Percentiles rank a stretch among this genome's conserved stretches.
Evolutionary conservation across 495 filamentous ascomycete species (phyloP).

Genomic region (Penicillium arizonense): DNA sequence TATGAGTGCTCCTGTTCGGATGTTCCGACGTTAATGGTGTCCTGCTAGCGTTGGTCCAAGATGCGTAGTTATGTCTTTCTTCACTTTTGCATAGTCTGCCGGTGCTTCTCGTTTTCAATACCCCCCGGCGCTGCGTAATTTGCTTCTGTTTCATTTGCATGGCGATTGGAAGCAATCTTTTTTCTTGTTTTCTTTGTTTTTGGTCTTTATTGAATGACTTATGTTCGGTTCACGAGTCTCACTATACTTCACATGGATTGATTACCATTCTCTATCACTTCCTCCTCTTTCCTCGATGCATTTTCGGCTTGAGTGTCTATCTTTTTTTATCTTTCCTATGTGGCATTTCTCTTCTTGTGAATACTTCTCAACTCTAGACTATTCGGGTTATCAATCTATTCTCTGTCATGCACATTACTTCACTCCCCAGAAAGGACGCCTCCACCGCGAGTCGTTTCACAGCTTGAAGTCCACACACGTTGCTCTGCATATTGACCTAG

Average conservation of each 20-base stretch:
- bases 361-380: neutral
- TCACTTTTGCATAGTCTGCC: constrained; percentile 12
- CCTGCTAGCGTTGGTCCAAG: constrained; percentile 3
- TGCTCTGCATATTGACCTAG: too few relatives aligned
- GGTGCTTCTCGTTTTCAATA: constrained; percentile 22
- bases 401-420: neutral
- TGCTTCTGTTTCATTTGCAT: constrained; percentile 16
- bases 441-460: too few relatives aligned
- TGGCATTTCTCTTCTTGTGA: neutral
- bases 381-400: neutral
- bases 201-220: neutral
- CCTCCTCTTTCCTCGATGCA: neutral
- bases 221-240: constrained; percentile 8
- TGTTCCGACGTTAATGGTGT: constrained; percentile 33
- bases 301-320: neutral
- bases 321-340: constrained; percentile 5
- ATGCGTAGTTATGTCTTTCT: constrained; percentile 15
- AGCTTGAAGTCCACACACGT: too few relatives aligned
- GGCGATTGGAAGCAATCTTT: constrained; percentile 4
- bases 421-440: too few relatives aligned
- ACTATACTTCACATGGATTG: constrained; percentile 1
- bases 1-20: constrained; percentile 39
- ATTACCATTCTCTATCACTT: neutral
- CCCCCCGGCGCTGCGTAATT: constrained; percentile 30
- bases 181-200: constrained; percentile 4